Evolutionary conservation across 2,329 filamentous ascomycete genomes (phyloP).

Genomic region (Alternaria rosae): DNA sequence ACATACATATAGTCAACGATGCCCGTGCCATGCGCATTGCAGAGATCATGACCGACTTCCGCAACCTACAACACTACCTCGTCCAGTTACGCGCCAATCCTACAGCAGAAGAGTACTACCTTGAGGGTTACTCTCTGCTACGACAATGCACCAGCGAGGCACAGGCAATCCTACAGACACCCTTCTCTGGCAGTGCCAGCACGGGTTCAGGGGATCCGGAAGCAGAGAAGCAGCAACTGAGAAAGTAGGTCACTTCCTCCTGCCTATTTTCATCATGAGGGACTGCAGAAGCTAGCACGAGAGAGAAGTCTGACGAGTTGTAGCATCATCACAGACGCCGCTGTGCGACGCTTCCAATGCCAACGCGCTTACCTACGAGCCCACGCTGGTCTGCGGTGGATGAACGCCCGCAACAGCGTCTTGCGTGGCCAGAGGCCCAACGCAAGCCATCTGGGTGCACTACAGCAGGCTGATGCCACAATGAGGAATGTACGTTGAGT

Average conservation of each 20-base stretch:
- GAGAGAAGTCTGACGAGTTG: conserved; percentile 27
- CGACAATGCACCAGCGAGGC: conserved; percentile 64
- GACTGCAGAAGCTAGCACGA: not conserved
- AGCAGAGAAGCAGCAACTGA: conserved; percentile 63
- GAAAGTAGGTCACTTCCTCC: conserved; percentile 55
- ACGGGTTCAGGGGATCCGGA: conserved; percentile 58
- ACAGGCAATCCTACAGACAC: conserved; percentile 61
- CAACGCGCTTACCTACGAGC: conserved; percentile 68
- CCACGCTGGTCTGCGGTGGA: conserved; percentile 66
- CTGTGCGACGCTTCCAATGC: conserved; percentile 66
- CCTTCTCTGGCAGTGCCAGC: conserved; percentile 57
- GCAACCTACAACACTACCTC: conserved; percentile 67
- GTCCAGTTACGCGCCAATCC: conserved; percentile 61
- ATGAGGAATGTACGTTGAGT: conserved; percentile 56
- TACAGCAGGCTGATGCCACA: conserved; percentile 58
- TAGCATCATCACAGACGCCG: conserved; percentile 68
- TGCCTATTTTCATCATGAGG: not conserved
- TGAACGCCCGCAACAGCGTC: conserved; percentile 60
- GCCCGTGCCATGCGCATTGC: conserved; percentile 68
- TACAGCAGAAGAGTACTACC: conserved; percentile 63
- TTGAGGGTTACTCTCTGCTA: conserved; percentile 66
- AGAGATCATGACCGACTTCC: conserved; percentile 71
- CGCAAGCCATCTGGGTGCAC: conserved; percentile 55
- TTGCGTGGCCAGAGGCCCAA: conserved; percentile 60
- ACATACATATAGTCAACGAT: conserved; percentile 63